Conservation (phyloP, 129 eudicot species). For the Flaveria robusta region DNA sequence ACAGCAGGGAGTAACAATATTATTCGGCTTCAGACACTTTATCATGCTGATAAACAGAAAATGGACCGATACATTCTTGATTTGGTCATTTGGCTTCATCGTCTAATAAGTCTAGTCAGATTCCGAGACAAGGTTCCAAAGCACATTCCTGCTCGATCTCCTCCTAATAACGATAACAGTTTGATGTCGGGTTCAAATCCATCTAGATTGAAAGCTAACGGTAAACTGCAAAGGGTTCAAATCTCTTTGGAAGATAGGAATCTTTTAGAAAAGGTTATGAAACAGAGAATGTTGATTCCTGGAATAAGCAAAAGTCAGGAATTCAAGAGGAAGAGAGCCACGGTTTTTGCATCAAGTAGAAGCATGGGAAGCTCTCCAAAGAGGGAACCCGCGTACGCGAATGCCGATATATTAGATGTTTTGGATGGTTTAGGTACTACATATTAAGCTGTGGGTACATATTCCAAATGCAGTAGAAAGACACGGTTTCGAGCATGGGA, state of each 20-base stretch:
- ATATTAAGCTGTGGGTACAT: constrained; percentile 37
- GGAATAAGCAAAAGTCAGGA: constrained; percentile 96
- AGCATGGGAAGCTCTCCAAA: constrained; percentile 80
- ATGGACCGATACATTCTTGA: constrained; percentile 72
- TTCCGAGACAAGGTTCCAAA: constrained; percentile 62
- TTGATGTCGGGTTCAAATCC: constrained; percentile 7
- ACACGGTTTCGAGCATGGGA: not conserved
- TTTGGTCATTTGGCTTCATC: constrained; percentile 76
- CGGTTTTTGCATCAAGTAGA: constrained; percentile 62
- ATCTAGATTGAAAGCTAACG: constrained; percentile 15
- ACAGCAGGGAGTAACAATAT: constrained; percentile 44
- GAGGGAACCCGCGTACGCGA: constrained; percentile 36
- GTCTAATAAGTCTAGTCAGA: constrained; percentile 62
- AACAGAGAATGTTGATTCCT: constrained; percentile 52
- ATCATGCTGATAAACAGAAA: constrained; percentile 84
- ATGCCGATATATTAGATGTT: constrained; percentile 54
- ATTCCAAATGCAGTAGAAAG: not conserved
- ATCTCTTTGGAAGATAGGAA: constrained; percentile 61
- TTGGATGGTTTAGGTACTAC: constrained; percentile 66
- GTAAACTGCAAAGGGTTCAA: constrained; percentile 31
- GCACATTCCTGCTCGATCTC: constrained; percentile 46
- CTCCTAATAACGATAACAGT: constrained; percentile 22
- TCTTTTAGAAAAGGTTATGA: constrained; percentile 64
- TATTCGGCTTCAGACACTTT: constrained; percentile 85
- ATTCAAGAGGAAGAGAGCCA: constrained; percentile 38